Evolutionary conservation across 306 rosid genomes (phyloP), one percentile per base, ranked within the genome.

Genomic region (Gastrolobium bilobum): DNA sequence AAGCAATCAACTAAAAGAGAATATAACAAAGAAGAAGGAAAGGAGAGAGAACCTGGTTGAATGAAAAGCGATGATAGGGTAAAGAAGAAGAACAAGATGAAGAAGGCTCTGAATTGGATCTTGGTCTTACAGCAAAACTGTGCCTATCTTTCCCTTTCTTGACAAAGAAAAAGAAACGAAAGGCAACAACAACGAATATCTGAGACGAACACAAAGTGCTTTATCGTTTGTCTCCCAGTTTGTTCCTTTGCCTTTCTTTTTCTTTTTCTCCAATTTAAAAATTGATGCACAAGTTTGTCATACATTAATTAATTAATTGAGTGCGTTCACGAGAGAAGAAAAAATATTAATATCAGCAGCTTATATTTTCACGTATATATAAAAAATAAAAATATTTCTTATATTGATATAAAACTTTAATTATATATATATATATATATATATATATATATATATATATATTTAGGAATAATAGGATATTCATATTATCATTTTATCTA

Each of bases 121-220:
- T 59, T 3, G 52, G 40, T 43, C 0, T 9, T 62, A 13, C 11
- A 56, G 40, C 73, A 47, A 26, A 30, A 15, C 39, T 15, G 59
- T 51, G 66, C 43, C 73, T 60, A 5, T 30, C 65, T 62, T 31
- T 79, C 26, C 20, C 76, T 77, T 78, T 46, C 29, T 37, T 39
- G 3, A 4, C 6, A n/a, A 38, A 64, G 8, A 11, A 58, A 47
- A 65, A 57, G 47, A 68, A 39, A 14, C 56, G 61, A 43, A 31
- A 51, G 63, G 40, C 61, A 43, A 34, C 13, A 0, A 15, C 43
- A 76, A 68, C 60, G 29, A 71, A 44, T 47, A 11, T 57, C 69
- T 26, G 43, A 43, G 62, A 34, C 4, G 59, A 58, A 34, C 62
- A 37, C 13, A 5, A 43, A 20, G 7, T 6, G 34, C 77, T 79